Conservation (phyloP, 768 basidiomycete species). For the Mycena sanguinolenta region DNA sequence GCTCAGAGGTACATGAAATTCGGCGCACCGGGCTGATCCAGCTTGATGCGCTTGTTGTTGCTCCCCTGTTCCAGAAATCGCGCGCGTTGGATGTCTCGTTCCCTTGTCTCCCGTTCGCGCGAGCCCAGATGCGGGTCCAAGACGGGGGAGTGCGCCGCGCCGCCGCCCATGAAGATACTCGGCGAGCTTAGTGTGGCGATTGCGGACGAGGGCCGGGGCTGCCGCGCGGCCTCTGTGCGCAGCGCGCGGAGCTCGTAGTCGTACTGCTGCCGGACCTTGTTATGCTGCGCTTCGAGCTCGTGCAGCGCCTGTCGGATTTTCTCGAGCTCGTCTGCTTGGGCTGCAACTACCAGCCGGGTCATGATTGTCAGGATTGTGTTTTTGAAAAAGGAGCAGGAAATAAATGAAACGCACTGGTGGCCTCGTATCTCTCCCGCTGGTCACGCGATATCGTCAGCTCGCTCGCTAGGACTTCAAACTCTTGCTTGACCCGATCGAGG, state of each 20-base stretch:
- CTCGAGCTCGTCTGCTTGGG: constrained; percentile 35
- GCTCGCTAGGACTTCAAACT: constrained; percentile 32
- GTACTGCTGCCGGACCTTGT: constrained; percentile 29
- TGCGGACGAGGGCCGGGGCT: constrained; percentile 30
- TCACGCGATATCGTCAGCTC: constrained; percentile 33
- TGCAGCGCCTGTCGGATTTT: constrained; percentile 28
- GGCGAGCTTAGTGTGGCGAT: constrained; percentile 34
- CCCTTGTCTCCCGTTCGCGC: constrained; percentile 29
- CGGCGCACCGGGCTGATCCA: background rate
- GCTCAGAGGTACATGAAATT: background rate
- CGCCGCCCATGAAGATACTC: constrained; percentile 31
- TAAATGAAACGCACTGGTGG: constrained; percentile 28
- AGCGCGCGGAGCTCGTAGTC: constrained; percentile 30
- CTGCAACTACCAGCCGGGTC: constrained; percentile 3
- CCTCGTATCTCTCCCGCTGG: constrained; percentile 34
- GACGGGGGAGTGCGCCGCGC: constrained; percentile 29
- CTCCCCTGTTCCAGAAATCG: constrained; percentile 33
- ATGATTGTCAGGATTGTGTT: background rate
- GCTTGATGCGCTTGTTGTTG: background rate
- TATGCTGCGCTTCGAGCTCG: constrained; percentile 23
- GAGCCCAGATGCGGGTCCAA: constrained; percentile 29
- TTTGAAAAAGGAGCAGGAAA: background rate
- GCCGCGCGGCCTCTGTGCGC: constrained; percentile 23
- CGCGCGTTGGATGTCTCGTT: constrained; percentile 34
- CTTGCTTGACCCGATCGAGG: constrained; percentile 35